Percentiles rank a stretch among this genome's conserved stretches.
Conservation (phyloP, 2,329 filamentous ascomycete genomes). For the Sclerotinia minor region DNA sequence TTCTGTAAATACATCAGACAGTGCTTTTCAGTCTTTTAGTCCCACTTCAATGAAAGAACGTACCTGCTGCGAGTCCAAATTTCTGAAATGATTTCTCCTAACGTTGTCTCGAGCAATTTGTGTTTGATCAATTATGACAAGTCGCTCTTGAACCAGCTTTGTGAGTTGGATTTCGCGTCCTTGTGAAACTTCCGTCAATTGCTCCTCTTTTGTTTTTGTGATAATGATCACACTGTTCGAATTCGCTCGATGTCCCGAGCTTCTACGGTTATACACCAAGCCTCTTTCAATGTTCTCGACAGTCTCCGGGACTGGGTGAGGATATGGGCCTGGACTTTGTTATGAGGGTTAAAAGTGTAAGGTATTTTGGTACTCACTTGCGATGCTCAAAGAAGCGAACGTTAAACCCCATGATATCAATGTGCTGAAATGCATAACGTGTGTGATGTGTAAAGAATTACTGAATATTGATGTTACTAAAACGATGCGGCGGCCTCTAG, state of each 20-base stretch:
- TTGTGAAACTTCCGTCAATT: conserved; percentile 25
- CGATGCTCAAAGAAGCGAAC: conserved; percentile 32
- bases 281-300: conserved; percentile 32
- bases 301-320: conserved; percentile 33
- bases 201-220: conserved; percentile 28
- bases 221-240: conserved; percentile 29
- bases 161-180: conserved; percentile 31
- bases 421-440: conserved; percentile 37
- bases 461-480: conserved; percentile 28
- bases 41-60: conserved; percentile 3
- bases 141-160: conserved; percentile 26
- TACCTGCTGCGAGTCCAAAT: conserved; percentile 37
- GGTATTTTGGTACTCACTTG: conserved; percentile 31
- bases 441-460: conserved; percentile 18
- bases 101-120: conserved; percentile 36
- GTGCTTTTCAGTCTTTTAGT: background rate
- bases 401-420: conserved; percentile 31
- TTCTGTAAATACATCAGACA: conserved; percentile 34
- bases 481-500: conserved; percentile 38
- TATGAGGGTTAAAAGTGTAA: conserved; percentile 25
- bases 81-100: conserved; percentile 38
- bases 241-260: conserved; percentile 21
- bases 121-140: conserved; percentile 27
- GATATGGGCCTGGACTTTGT: conserved; percentile 30
- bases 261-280: conserved; percentile 31